These are phyloP conservation scores for Staphylotrichum tortipilum DNA, from an alignment of 495 filamentous ascomycete genomes.

Conservation along the genomic window DNA sequence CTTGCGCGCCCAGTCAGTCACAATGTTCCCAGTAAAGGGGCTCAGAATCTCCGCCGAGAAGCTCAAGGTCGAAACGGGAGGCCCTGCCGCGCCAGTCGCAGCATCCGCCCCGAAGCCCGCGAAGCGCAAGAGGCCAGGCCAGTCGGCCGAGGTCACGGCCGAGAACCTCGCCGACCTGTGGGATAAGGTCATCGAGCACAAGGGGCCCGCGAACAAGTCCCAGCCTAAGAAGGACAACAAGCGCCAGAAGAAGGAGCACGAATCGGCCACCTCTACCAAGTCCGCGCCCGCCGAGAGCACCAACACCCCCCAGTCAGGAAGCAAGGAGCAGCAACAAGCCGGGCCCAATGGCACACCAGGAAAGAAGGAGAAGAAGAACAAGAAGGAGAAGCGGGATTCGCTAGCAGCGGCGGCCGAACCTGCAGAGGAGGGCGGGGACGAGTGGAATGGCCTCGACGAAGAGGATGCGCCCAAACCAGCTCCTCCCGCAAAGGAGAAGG, in stretches of 20 bases:
- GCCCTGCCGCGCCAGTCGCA: slow-evolving; percentile 14
- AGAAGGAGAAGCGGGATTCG: slow-evolving; percentile 27
- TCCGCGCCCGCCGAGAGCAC: background rate
- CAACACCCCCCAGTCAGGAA: background rate
- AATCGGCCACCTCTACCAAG: background rate
- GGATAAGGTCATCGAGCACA: slow-evolving; percentile 69
- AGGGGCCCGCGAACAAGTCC: slow-evolving; percentile 36
- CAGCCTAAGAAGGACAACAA: slow-evolving; percentile 26
- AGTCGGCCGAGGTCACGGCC: slow-evolving; percentile 48
- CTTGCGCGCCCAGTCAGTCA: background rate
- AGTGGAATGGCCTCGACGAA: slow-evolving; percentile 19
- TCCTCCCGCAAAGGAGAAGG: slow-evolving; percentile 11
- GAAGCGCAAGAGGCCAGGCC: slow-evolving; percentile 52
- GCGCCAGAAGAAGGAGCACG: slow-evolving; percentile 4
- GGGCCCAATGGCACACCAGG: slow-evolving; percentile 14
- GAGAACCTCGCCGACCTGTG: slow-evolving; percentile 70
- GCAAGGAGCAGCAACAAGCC: background rate
- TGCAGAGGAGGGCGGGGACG: slow-evolving; percentile 6
- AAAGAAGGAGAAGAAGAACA: slow-evolving; percentile 29
- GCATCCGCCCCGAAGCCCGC: slow-evolving; percentile 24
- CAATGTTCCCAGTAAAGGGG: slow-evolving; percentile 90
- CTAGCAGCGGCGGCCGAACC: background rate
- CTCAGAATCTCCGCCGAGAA: slow-evolving; percentile 68
- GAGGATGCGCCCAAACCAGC: slow-evolving; percentile 8
- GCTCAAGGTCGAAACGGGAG: slow-evolving; percentile 59